A percentile compares a stretch with the other conserved stretches of the same genome.
Conservation (phyloP, 1,284 basidiomycete species). For the Microbotryum saponariae region DNA sequence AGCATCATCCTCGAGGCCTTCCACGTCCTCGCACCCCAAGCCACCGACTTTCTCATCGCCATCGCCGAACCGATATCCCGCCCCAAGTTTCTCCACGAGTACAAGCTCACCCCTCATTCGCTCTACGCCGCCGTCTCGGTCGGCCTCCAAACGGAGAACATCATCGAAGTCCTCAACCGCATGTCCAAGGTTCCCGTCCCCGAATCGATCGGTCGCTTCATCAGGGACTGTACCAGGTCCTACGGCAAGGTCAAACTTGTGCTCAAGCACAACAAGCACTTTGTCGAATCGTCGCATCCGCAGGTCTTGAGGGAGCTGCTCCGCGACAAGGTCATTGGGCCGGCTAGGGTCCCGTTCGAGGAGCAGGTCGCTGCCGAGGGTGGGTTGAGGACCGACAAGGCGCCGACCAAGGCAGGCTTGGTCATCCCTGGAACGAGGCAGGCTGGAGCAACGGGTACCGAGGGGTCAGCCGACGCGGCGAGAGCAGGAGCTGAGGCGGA, state of each 20-base stretch:
- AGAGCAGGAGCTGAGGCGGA: slow-evolving; percentile 9
- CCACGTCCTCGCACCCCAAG: slow-evolving; percentile 92
- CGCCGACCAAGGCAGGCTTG: slow-evolving; percentile 67
- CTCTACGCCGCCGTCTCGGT: slow-evolving; percentile 98
- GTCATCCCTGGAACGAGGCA: slow-evolving; percentile 67
- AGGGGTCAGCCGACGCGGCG: slow-evolving; percentile 3
- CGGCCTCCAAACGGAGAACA: slow-evolving; percentile 93
- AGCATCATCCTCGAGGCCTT: slow-evolving; percentile 95
- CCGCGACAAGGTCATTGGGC: slow-evolving; percentile 73
- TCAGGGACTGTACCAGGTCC: slow-evolving; percentile 80
- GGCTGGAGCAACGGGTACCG: slow-evolving; percentile 33
- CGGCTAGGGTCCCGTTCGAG: slow-evolving; percentile 54
- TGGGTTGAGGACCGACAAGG: slow-evolving; percentile 61
- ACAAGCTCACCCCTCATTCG: slow-evolving; percentile 95
- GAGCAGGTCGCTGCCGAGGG: slow-evolving; percentile 54
- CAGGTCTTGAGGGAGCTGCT: slow-evolving; percentile 79
- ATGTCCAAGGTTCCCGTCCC: slow-evolving; percentile 63
- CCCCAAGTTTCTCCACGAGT: slow-evolving; percentile 97
- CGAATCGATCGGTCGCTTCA: slow-evolving; percentile 68
- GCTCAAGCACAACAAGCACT: slow-evolving; percentile 92
- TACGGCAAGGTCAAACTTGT: slow-evolving; percentile 97
- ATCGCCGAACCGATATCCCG: slow-evolving; percentile 98
- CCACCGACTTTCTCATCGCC: slow-evolving; percentile 95
- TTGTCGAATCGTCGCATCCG: slow-evolving; percentile 84
- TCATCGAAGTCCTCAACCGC: slow-evolving; percentile 71